Evolutionary conservation across 116 monocot genomes (phyloP).

Genomic region (Zostera marina): DNA sequence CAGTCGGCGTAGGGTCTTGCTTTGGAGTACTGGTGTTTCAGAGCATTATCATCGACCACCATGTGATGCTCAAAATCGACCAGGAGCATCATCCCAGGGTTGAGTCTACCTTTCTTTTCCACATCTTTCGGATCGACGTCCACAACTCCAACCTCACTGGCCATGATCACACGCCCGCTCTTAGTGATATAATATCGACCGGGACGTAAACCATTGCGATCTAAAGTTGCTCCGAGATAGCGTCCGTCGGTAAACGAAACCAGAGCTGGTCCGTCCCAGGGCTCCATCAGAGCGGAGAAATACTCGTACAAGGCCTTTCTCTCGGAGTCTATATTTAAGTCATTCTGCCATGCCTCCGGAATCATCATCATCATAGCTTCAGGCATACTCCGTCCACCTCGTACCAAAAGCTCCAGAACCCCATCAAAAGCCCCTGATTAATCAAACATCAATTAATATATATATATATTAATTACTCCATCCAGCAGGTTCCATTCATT

Average conservation of each 20-base stretch:
- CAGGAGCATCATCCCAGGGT: constrained; percentile 98
- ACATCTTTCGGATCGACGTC: constrained; percentile 85
- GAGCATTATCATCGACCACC: constrained; percentile 89
- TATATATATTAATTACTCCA: background rate
- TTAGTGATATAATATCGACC: constrained; percentile 92
- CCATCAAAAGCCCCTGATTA: constrained; percentile 89
- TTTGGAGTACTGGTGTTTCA: constrained; percentile 83
- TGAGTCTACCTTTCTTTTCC: constrained; percentile 73
- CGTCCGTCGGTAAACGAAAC: constrained; percentile 98
- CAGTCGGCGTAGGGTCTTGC: constrained; percentile 88
- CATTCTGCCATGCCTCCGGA: constrained; percentile 99
- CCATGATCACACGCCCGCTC: constrained; percentile 90
- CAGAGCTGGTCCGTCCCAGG: constrained; percentile 99
- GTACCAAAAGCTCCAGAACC: constrained; percentile 84
- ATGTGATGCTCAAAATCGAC: constrained; percentile 92
- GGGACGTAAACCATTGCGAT: constrained; percentile 92
- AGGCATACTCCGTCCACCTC: constrained; percentile 82
- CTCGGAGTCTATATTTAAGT: constrained; percentile 83
- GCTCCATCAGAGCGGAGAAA: constrained; percentile 94
- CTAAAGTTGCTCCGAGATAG: constrained; percentile 96
- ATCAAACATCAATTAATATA: constrained; percentile 33
- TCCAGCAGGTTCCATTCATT: background rate
- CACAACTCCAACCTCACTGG: constrained; percentile 98
- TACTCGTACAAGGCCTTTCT: constrained; percentile 89
- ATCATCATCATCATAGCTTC: constrained; percentile 99